phyloP scores from a whole-genome alignment of 2,329 filamentous ascomycete genomes.

The Xylaria multiplex region DNA sequence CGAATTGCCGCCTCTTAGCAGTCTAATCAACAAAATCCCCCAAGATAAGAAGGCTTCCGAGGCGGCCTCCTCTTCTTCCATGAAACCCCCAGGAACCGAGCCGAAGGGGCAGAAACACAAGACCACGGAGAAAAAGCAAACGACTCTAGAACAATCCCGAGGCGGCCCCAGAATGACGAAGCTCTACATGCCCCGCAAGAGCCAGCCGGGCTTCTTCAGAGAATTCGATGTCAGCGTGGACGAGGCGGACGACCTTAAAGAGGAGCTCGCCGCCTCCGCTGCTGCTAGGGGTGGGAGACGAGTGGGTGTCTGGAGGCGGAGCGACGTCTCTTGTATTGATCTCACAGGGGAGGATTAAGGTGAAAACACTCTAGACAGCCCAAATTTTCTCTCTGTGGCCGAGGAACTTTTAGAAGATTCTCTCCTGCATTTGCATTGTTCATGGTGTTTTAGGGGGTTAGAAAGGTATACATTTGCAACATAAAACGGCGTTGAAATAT shows the following conservation, averaged over 20 bases:
- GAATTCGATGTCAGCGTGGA: constrained; percentile 48
- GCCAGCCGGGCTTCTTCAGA: constrained; percentile 53
- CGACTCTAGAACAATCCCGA: constrained; percentile 36
- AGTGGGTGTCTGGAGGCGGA: constrained; percentile 43
- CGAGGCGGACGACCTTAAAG: constrained; percentile 42
- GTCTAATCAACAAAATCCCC: constrained; percentile 28
- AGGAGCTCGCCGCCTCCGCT: background rate
- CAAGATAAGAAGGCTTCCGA: constrained; percentile 3
- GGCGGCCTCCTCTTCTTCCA: background rate
- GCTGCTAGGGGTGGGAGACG: background rate
- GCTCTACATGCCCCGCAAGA: constrained; percentile 52
- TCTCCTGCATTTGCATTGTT: constrained; percentile 4
- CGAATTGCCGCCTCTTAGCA: constrained; percentile 45
- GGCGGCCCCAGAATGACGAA: constrained; percentile 49
- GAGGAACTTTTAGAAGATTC: background rate
- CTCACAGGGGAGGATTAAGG: constrained; percentile 45
- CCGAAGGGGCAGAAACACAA: constrained; percentile 1
- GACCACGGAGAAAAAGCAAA: constrained; percentile 36
- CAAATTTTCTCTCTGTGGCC: background rate
- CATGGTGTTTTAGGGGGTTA: background rate
- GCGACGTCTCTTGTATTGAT: constrained; percentile 48
- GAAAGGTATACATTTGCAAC: background rate
- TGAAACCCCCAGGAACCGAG: background rate
- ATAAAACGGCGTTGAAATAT: background rate
- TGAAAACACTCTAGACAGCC: background rate